Evolutionary conservation across 768 basidiomycete genomes (phyloP), one percentile per base, ranked within the genome.

Genomic region (Hygrocybe punicea): DNA sequence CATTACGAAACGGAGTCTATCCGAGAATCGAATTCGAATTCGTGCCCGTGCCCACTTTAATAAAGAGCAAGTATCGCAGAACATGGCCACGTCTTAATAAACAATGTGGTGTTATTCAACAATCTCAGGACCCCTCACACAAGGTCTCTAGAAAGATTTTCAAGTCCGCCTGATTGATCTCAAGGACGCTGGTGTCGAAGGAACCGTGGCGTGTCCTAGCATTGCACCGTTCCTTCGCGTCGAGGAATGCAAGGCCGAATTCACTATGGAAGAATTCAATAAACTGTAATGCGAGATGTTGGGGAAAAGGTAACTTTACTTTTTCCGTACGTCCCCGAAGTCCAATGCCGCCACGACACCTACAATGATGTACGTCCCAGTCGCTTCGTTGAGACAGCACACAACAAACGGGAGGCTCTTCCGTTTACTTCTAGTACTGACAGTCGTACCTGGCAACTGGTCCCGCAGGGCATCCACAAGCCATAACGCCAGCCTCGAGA

Each of bases 401-500:
- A 99, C 81, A 21, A 99, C 89, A 64, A 98, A 87, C 2, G 97
- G 97, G 49, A 98, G 71, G 57, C 84, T 84, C 73, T 85, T 87
- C 25, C 75, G 72, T 17, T 58, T 58, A 23, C 42, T 54, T 35
- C 73, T 67, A 11, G 68, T 62, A 42, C 78, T 79, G 16, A 78
- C 74, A 25, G 69, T 76, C 6, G 80, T 79, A 11, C 77, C 81
- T 1, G 79, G 74, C 34, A 93, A 65, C 29, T 86, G 81, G 69
- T 97, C 95, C 42, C 97, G 81, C 25, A 96, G 78, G 1, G 93
- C 93, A 59, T 99, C 97, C 37, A 97, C 87, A 9, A 98, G 80
- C 97, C 97, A 99, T 14, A 93, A 73, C 0, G 94, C 95, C 2
- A 99, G 78, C 16, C 94, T 84, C 7, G 88, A 85, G n/a, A 99